A percentile compares a stretch with the other conserved stretches of the same genome.
phyloP scores from a whole-genome alignment of 768 basidiomycete species.

The Lactifluus rugatus region DNA sequence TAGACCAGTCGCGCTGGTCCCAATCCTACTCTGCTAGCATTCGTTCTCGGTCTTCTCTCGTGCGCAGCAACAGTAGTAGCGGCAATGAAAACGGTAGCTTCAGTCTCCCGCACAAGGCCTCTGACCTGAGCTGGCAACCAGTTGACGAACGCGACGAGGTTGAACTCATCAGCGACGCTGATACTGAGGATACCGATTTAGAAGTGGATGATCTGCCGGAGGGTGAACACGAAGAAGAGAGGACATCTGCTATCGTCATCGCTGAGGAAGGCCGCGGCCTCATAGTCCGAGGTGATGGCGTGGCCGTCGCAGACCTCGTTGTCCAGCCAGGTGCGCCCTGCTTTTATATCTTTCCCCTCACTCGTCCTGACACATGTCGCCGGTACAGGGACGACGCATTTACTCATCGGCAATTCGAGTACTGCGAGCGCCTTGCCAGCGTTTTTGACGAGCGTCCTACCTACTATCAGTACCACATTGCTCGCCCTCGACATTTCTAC shows the following conservation, averaged over 20 bases:
- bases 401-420: constrained; percentile 73
- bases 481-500: constrained; percentile 90
- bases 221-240: constrained; percentile 51
- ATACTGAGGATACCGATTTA: constrained; percentile 37
- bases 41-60: constrained; percentile 63
- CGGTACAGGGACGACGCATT: constrained; percentile 77
- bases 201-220: constrained; percentile 34
- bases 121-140: constrained; percentile 65
- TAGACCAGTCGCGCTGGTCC: constrained; percentile 68
- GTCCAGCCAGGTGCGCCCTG: constrained; percentile 57
- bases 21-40: constrained; percentile 52
- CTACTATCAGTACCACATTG: constrained; percentile 64
- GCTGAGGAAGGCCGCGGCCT: constrained; percentile 81
- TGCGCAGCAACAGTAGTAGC: constrained; percentile 38
- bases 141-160: constrained; percentile 65
- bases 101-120: constrained; percentile 51
- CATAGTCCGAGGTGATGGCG: constrained; percentile 63
- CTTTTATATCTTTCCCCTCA: not conserved
- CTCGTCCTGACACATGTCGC: not conserved
- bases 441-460: constrained; percentile 62
- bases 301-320: constrained; percentile 50
- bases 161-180: constrained; percentile 45
- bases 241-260: constrained; percentile 66
- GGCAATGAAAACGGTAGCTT: constrained; percentile 33
- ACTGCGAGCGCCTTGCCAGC: constrained; percentile 70